Percentiles rank a stretch among this genome's conserved stretches.
These are phyloP conservation scores for Plantago coronopus DNA, from an alignment of 305 asterid species.

Conservation along the genomic window DNA sequence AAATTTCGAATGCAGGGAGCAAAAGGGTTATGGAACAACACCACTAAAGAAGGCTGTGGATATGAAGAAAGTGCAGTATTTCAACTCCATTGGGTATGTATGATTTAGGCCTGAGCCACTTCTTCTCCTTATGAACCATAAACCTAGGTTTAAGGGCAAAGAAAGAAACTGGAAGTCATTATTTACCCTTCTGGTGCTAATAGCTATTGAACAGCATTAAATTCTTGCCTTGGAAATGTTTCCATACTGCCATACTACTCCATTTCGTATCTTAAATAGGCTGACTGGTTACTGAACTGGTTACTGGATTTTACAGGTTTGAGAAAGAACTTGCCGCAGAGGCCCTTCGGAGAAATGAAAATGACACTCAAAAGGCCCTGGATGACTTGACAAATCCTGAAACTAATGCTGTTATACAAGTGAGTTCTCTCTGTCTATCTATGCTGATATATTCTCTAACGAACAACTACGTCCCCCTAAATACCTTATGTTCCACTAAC, in stretches of 20 bases:
- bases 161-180: too few relatives aligned
- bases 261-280: conserved; percentile 12
- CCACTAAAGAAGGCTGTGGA: conserved; percentile 84
- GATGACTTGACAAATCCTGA: conserved; percentile 89
- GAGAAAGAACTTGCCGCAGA: conserved; percentile 83
- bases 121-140: neutral
- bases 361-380: conserved; percentile 70
- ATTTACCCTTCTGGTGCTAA: neutral
- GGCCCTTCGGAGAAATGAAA: conserved; percentile 90
- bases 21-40: conserved; percentile 71
- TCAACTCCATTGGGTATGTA: conserved; percentile 77
- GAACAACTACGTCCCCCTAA: neutral
- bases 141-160: too few relatives aligned
- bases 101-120: conserved; percentile 4
- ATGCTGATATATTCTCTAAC: too few relatives aligned
- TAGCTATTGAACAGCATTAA: too few relatives aligned
- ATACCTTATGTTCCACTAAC: too few relatives aligned
- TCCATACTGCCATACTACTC: neutral
- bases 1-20: conserved; percentile 58
- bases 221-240: neutral
- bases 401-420: conserved; percentile 62
- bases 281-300: conserved; percentile 22
- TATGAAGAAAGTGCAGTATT: conserved; percentile 55
- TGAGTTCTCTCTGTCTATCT: conserved; percentile 30
- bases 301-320: conserved; percentile 46